Evolutionary conservation across 2,329 filamentous ascomycete species (phyloP), one percentile per base, ranked within the genome.

Genomic region (Talaromyces rugulosus): DNA sequence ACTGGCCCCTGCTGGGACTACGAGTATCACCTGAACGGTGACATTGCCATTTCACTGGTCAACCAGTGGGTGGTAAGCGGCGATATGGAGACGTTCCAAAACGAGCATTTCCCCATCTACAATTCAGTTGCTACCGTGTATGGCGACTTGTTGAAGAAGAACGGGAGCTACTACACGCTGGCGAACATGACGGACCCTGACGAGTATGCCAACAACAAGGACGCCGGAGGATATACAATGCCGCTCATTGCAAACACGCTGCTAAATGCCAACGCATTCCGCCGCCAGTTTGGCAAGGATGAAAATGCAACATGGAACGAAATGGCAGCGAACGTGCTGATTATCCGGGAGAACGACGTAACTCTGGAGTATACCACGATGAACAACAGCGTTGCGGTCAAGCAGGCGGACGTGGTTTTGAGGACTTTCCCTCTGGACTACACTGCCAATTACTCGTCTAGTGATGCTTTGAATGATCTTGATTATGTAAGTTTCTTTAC

Each of bases 181-280:
- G 83, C 75, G 14, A 89, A 91, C 65, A 87, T 89, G 74, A 91
- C 89, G 0, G 89, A 92, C 73, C 89, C 89, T 1, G 86, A 88
- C 65, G 88, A 90, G 70, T 90, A 88, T 67, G 87, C 88, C 8
- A 89, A 90, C 66, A 78, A 83, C 59, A 77, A 88, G 58, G 83
- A 89, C 66, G 88, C 89, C 36, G 85, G 86, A n/a, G 88, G 85
- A 1, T 91, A 84, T 68, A 91, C 89, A 0, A 87, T 87, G 80
- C 81, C 85, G 0, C 73, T 88, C 34, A 86, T 88, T 57, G 74
- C 81, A 66, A 72, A 84, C 68, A 76, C 84, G 12, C 73, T 90
- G 55, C 75, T 78, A 4, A 78, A 83, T 60, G 85, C 84, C 2
- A 89, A 88, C 65, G 66, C 75, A 1, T 82, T 89, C 65, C 84